Conservation (phyloP, 805 yeast species). For the Nakazawaea molendinolei region DNA sequence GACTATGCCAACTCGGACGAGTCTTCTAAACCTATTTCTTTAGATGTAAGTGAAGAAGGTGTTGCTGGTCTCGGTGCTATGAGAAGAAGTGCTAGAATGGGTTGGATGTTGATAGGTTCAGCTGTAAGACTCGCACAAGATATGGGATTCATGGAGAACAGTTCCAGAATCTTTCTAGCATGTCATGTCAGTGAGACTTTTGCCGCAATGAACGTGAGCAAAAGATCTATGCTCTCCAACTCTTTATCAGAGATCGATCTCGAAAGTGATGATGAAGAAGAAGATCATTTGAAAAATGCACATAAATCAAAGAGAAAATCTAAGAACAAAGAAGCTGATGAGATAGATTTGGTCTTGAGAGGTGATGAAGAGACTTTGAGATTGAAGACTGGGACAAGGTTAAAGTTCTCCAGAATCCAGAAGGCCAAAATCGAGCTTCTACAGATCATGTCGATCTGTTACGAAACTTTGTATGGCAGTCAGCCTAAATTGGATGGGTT, state of each 20-base stretch:
- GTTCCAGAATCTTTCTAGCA: constrained; percentile 71
- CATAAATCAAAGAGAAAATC: constrained; percentile 8
- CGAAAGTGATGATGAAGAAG: constrained; percentile 33
- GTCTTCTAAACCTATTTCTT: constrained; percentile 14
- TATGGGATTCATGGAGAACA: constrained; percentile 70
- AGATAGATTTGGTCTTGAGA: constrained; percentile 17
- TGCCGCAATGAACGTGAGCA: constrained; percentile 74
- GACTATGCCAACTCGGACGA: constrained; percentile 61
- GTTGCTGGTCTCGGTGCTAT: constrained; percentile 77
- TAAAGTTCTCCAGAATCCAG: constrained; percentile 56
- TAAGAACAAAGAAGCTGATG: constrained; percentile 9
- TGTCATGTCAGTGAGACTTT: constrained; percentile 80
- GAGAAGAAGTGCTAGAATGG: constrained; percentile 82
- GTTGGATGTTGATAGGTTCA: constrained; percentile 89
- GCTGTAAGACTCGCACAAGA: constrained; percentile 84
- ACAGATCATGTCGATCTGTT: constrained; percentile 74
- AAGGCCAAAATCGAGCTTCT: constrained; percentile 75
- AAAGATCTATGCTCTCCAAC: constrained; percentile 71
- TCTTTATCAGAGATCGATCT: constrained; percentile 62
- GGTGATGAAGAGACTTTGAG: constrained; percentile 26
- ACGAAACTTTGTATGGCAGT: constrained; percentile 72
- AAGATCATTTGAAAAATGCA: constrained; percentile 27
- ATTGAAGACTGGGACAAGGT: constrained; percentile 20
- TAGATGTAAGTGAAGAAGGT: constrained; percentile 30
- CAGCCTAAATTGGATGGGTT: constrained; percentile 46